Evolutionary conservation across 805 yeast genomes (phyloP).

Genomic region (Starmerella bombicola): DNA sequence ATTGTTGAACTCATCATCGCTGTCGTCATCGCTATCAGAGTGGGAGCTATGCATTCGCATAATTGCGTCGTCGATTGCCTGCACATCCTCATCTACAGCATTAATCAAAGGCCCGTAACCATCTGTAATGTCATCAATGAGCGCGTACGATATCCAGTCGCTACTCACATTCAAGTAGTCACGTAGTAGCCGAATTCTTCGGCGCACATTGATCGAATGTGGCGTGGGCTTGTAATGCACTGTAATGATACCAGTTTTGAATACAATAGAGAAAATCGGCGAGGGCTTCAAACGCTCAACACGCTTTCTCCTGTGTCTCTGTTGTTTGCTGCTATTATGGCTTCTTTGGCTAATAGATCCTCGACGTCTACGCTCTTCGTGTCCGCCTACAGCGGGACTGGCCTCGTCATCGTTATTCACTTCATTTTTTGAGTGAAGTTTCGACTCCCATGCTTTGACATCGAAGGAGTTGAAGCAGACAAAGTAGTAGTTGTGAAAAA

Average conservation of each 20-base stretch:
- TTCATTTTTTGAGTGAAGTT: not conserved
- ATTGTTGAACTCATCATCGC: conserved; percentile 23
- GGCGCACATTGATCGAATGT: conserved; percentile 88
- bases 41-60: conserved; percentile 69
- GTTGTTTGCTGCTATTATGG: conserved; percentile 16
- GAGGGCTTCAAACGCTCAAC: conserved; percentile 61
- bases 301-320: conserved; percentile 21
- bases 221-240: conserved; percentile 93
- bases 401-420: not conserved
- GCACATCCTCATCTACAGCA: conserved; percentile 86
- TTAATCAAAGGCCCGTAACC: conserved; percentile 95
- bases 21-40: conserved; percentile 33
- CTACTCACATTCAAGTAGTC: conserved; percentile 85
- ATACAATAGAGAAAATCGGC: conserved; percentile 85
- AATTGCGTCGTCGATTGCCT: conserved; percentile 86
- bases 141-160: conserved; percentile 95
- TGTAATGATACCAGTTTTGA: conserved; percentile 79
- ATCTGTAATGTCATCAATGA: conserved; percentile 93
- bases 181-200: conserved; percentile 75
- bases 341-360: conserved; percentile 16
- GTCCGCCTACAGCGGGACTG: not conserved
- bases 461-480: conserved; percentile 81
- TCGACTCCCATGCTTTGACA: conserved; percentile 29
- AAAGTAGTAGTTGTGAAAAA: conserved; percentile 80
- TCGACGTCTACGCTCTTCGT: conserved; percentile 10